phyloP scores from a whole-genome alignment of 495 filamentous ascomycete genomes.

The Trichoderma virens region DNA sequence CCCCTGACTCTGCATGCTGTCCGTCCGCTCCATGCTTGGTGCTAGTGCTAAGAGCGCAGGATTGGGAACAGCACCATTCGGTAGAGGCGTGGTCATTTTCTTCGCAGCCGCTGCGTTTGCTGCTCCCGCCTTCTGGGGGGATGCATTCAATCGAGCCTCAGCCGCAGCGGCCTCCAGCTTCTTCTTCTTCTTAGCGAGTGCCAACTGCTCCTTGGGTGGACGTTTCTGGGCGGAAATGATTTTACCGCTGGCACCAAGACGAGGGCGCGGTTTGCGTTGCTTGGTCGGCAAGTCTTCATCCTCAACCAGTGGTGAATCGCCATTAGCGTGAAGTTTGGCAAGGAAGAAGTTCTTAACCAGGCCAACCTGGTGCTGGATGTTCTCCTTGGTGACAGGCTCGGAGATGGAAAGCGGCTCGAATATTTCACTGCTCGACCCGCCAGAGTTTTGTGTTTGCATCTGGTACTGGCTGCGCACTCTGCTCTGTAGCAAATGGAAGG shows the following conservation, averaged over 20 bases:
- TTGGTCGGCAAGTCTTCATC: conserved; percentile 92
- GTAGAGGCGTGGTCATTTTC: conserved; percentile 29
- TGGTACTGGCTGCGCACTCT: conserved; percentile 76
- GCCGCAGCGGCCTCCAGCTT: conserved; percentile 41
- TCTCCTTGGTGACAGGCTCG: conserved; percentile 73
- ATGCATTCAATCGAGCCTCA: conserved; percentile 23
- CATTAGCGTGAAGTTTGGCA: conserved; percentile 72
- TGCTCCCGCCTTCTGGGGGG: conserved; percentile 30
- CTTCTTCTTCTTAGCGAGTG: conserved; percentile 69
- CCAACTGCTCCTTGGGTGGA: conserved; percentile 66
- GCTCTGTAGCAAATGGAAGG: conserved; percentile 88
- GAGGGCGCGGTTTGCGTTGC: conserved; percentile 83
- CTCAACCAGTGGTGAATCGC: conserved; percentile 77
- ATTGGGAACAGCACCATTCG: conserved; percentile 25
- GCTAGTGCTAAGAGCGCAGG: conserved; percentile 18
- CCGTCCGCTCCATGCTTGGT: conserved; percentile 39
- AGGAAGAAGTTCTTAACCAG: conserved; percentile 86
- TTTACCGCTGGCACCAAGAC: conserved; percentile 90
- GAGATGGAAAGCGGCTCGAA: conserved; percentile 65
- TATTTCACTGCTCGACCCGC: conserved; percentile 46
- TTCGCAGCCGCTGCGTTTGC: conserved; percentile 25
- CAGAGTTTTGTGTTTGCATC: conserved; percentile 55
- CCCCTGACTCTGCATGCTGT: conserved; percentile 44
- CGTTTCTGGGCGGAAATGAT: conserved; percentile 87
- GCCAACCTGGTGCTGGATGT: conserved; percentile 69